Conservation (phyloP, 1,139 yeast species). For the Geotrichum carabidarum region DNA sequence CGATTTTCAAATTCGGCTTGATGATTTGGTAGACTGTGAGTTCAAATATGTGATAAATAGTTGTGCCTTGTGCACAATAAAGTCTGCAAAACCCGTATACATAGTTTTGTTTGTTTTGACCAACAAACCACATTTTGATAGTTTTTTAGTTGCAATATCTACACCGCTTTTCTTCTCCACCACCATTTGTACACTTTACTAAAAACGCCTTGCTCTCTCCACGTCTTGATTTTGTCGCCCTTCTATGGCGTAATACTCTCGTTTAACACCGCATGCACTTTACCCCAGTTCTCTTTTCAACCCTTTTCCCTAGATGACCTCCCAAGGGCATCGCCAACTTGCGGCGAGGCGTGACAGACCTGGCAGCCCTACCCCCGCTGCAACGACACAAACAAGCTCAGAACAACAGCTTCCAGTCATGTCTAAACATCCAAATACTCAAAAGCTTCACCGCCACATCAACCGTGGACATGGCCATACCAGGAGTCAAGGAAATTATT, state of each 20-base stretch:
- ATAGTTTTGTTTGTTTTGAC: background rate
- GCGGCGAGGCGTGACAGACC: background rate
- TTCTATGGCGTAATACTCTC: background rate
- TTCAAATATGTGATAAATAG: too few species aligned
- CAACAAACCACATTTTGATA: background rate
- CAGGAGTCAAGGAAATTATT: constrained; percentile 4
- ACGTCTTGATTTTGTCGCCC: background rate
- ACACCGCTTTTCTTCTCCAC: background rate
- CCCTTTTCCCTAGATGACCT: background rate
- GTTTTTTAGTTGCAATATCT: background rate
- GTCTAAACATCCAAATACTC: background rate
- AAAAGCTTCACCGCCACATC: background rate
- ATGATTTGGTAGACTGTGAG: too few species aligned
- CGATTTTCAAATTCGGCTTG: too few species aligned
- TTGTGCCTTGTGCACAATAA: too few species aligned
- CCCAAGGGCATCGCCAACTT: constrained; percentile 3
- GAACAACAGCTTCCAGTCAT: background rate
- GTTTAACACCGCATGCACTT: background rate
- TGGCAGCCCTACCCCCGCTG: background rate
- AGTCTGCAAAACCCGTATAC: too few species aligned
- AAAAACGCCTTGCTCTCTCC: background rate
- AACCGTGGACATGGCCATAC: constrained; percentile 4
- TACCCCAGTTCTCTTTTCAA: background rate
- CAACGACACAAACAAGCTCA: background rate
- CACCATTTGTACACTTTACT: background rate